phyloP scores from a whole-genome alignment of 345 rosid species.

The Litchi chinensis region DNA sequence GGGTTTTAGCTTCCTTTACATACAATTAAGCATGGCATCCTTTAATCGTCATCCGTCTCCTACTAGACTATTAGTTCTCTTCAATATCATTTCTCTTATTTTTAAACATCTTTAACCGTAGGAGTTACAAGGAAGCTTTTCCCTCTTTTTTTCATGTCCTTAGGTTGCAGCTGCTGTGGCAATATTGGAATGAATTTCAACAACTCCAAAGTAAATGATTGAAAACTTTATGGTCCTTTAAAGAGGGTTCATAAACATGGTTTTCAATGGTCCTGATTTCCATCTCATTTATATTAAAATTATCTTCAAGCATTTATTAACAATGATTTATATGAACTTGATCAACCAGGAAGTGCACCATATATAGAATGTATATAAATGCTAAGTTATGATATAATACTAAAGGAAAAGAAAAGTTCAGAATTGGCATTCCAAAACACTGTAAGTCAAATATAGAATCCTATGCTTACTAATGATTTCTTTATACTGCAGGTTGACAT shows the following conservation, averaged over 20 bases:
- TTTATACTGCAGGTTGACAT: background rate
- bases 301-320: background rate
- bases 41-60: background rate
- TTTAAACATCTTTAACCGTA: background rate
- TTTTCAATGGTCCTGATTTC: background rate
- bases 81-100: background rate
- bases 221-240: background rate
- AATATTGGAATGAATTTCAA: background rate
- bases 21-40: background rate
- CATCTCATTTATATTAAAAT: background rate
- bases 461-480: background rate
- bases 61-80: background rate
- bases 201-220: background rate
- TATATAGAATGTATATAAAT: background rate
- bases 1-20: background rate
- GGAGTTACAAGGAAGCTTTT: too few relatives aligned
- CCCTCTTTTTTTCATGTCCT: background rate
- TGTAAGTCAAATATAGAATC: background rate
- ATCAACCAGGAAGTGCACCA: background rate
- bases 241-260: background rate
- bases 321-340: background rate
- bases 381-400: background rate
- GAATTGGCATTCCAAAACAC: background rate
- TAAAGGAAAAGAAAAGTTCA: background rate
- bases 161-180: background rate